These are phyloP conservation scores for Stachybotrys elegans DNA, from an alignment of 2,329 filamentous ascomycete species.

Conservation along the genomic window DNA sequence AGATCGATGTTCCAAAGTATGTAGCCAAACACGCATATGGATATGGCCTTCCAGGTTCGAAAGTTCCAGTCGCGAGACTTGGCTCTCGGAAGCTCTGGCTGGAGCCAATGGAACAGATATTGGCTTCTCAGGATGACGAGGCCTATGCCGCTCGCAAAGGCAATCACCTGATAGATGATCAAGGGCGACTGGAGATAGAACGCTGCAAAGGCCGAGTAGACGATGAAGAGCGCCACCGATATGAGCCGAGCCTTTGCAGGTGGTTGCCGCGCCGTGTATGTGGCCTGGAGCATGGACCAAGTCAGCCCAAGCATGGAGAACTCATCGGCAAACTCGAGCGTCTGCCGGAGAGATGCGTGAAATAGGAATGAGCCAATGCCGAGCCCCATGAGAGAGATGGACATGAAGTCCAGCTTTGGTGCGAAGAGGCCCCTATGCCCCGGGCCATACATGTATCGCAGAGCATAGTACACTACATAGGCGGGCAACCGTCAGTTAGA, in stretches of 20 bases:
- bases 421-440: slow-evolving; percentile 23
- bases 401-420: slow-evolving; percentile 33
- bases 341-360: slow-evolving; percentile 39
- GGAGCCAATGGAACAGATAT: slow-evolving; percentile 27
- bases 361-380: slow-evolving; percentile 38
- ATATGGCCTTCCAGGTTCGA: slow-evolving; percentile 22
- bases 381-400: slow-evolving; percentile 33
- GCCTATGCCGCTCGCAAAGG: slow-evolving; percentile 28
- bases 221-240: slow-evolving; percentile 31
- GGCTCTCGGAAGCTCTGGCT: slow-evolving; percentile 20
- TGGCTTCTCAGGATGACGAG: slow-evolving; percentile 26
- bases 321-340: slow-evolving; percentile 46
- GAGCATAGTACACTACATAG: slow-evolving; percentile 34
- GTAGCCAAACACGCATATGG: slow-evolving; percentile 38
- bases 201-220: slow-evolving; percentile 33
- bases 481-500: no score
- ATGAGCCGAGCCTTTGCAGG: slow-evolving; percentile 22
- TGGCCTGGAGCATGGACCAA: slow-evolving; percentile 45
- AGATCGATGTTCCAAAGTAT: slow-evolving; percentile 54
- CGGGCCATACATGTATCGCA: slow-evolving; percentile 30
- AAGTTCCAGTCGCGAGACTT: slow-evolving; percentile 19
- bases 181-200: slow-evolving; percentile 37
- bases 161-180: slow-evolving; percentile 37
- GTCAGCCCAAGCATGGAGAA: slow-evolving; percentile 53
- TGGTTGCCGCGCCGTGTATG: slow-evolving; percentile 39